Evolutionary conservation across 1,139 yeast species (phyloP), one percentile per base, ranked within the genome.

Genomic region (Petasospora fabianii): DNA sequence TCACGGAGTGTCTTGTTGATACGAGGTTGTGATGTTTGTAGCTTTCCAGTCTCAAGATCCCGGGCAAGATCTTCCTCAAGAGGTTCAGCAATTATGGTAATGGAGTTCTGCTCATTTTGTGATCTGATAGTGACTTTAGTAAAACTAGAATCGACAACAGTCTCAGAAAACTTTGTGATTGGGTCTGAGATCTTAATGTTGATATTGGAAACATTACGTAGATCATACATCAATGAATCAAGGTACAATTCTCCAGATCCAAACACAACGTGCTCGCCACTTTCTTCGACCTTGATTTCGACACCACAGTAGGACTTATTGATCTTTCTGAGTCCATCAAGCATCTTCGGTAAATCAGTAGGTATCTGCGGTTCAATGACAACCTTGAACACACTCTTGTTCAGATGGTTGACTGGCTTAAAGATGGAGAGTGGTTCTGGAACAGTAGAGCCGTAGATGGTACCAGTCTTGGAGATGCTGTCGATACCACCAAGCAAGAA

Each of bases 231-330:
- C 21, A 84, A 66, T 51, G 95, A 85, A 60, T 94, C 98, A 64
- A 94, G 61, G 55, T 85, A 87, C 14, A 92, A 56, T 56, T 94
- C 98, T 5, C 98, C 98, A 4, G 88, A 77, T 0, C 94, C 96
- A 21, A 80, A 56, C 2, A 94, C 58, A 0, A 81, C 79, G 58
- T 84, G 87, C 53, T 90, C 97, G 2, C 97, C 97, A 41, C 90
- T 83, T 50, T 85, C 95, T 58, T 87, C 96, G 1, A 84, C 90
- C 47, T 73, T 77, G 7, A 86, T 66, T 21, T 71, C 70, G 27
- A 80, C 69, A 6, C 90, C 79, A 12, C 84, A 71, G 54, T 85
- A 90, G 1, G 82, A 66, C 48, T 75, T 77, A 48, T 74, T 74
- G 19, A 84, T 66, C 42, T 70, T 75, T 44, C 84, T 68, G 36